Base-by-base conservation (phyloP, 805 yeast species). In the Zygoascus biomembranicola region DNA sequence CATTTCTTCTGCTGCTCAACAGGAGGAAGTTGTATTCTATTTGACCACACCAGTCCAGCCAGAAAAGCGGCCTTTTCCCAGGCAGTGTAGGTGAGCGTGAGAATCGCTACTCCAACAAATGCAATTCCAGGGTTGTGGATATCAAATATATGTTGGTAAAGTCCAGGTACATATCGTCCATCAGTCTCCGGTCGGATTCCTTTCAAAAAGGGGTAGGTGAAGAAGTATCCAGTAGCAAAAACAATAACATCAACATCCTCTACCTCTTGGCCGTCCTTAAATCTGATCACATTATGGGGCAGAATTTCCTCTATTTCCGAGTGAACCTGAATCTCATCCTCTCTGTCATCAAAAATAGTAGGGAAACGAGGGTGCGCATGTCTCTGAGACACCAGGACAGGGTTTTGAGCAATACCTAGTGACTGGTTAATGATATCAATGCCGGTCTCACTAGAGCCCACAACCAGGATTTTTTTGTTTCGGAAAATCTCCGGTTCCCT, bases 361-460 rank as follows among this genome's bases (percentile, higher is more conserved):
- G 28, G 28, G 6, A 23, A 23, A 23, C 28, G 28, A 23, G 28
- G 28, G 16, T 43, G n/a, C 14, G 6, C 20, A 18, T 14, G 5
- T 43, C 46, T 5, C 19, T 13, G 46, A 43, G 46, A 43, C 16
- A 43, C 26, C 6, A 16, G 9, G 18, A 37, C 18, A 14, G 42
- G 42, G n/a, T 61, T 58, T 9, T 73, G 67, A 45, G 78, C 69
- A 2, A 55, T 31, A 6, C 20, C n/a, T 11, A 32, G 23, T 8
- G 31, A 16, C 11, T 19, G 28, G 53, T 75, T 76, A 1, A 87
- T 78, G 43, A 86, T 71, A 63, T 89, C 96, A 18, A 80, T 77
- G 26, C 92, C 96, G 31, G 89, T 82, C 1, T 94, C 85, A 9
- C 84, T 81, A 60, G 82, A 84, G 0, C 95, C 95, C 14, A 87